Evolutionary conservation across 768 basidiomycete species (phyloP).

Genomic region (Ephemerocybe angulata): DNA sequence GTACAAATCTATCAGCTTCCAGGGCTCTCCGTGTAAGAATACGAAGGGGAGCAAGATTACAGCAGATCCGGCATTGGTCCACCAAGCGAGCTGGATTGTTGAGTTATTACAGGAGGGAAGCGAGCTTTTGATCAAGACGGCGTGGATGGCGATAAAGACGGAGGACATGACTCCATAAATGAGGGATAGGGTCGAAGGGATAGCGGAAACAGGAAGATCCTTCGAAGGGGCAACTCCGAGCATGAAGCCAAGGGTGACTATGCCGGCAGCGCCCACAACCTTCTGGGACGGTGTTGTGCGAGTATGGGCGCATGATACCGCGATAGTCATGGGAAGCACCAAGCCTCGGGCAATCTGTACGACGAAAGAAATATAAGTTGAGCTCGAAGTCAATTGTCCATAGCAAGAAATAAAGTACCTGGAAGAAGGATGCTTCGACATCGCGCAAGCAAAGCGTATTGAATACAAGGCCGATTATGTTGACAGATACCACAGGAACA

Average conservation of each 20-base stretch:
- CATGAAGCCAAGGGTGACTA: conserved; percentile 76
- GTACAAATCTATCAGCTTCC: conserved; percentile 37
- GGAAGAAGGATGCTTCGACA: conserved; percentile 80
- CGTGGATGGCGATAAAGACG: conserved; percentile 71
- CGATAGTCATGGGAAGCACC: conserved; percentile 77
- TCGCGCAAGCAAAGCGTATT: conserved; percentile 75
- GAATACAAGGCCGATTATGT: conserved; percentile 73
- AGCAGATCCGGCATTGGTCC: conserved; percentile 72
- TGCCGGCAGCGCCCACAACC: conserved; percentile 54
- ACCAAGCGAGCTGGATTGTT: conserved; percentile 73
- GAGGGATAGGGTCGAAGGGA: conserved; percentile 56
- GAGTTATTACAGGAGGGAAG: conserved; percentile 66
- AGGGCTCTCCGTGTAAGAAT: conserved; percentile 51
- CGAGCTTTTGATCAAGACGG: conserved; percentile 70
- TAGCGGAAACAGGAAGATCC: conserved; percentile 34
- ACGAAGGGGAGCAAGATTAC: conserved; percentile 62
- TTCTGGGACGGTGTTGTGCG: conserved; percentile 48
- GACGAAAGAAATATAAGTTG: background rate
- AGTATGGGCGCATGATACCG: conserved; percentile 61
- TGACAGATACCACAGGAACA: conserved; percentile 60
- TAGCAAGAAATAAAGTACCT: conserved; percentile 52
- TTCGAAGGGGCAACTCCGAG: conserved; percentile 64
- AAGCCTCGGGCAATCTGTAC: conserved; percentile 78
- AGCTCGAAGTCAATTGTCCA: background rate
- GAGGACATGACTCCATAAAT: conserved; percentile 71